phyloP scores from a whole-genome alignment of 768 basidiomycete genomes.

The Baorangia bicolor region DNA sequence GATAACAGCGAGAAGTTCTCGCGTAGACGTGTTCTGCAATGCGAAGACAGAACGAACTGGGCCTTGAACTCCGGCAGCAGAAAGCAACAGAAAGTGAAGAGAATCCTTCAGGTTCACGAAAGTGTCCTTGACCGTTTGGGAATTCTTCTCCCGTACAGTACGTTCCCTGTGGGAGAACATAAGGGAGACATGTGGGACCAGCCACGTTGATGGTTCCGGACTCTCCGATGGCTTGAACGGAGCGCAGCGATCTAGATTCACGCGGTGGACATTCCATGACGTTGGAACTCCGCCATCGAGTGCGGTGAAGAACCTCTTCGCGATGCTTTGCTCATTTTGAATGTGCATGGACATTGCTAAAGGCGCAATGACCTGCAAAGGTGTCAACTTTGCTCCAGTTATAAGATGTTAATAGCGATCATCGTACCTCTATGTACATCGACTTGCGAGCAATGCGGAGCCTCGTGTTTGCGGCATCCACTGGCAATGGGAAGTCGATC shows the following conservation, averaged over 20 bases:
- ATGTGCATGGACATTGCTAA: constrained; percentile 13
- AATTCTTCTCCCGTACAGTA: neutral
- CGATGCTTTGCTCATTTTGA: constrained; percentile 17
- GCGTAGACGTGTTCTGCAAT: constrained; percentile 15
- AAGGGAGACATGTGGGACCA: constrained; percentile 30
- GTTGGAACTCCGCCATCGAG: constrained; percentile 10
- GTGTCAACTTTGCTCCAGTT: neutral
- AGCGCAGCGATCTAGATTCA: constrained; percentile 38
- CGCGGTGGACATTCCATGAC: constrained; percentile 40
- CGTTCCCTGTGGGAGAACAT: constrained; percentile 37
- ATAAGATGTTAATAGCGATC: neutral
- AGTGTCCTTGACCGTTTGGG: constrained; percentile 14
- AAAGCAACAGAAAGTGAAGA: constrained; percentile 29
- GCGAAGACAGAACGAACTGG: constrained; percentile 19
- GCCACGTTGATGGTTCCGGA: constrained; percentile 26
- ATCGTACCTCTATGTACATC: constrained; percentile 41
- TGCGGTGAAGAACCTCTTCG: constrained; percentile 31
- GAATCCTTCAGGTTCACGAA: constrained; percentile 35
- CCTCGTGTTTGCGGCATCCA: constrained; percentile 37
- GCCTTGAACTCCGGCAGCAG: constrained; percentile 24
- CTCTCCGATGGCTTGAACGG: constrained; percentile 23
- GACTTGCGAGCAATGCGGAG: constrained; percentile 55
- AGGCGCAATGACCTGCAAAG: constrained; percentile 22
- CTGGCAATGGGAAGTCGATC: constrained; percentile 44
- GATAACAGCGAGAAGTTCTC: constrained; percentile 39